These are phyloP conservation scores for Pythium guiyangense DNA, from an alignment of 352 stramenopile genomes.

Conservation along the genomic window DNA sequence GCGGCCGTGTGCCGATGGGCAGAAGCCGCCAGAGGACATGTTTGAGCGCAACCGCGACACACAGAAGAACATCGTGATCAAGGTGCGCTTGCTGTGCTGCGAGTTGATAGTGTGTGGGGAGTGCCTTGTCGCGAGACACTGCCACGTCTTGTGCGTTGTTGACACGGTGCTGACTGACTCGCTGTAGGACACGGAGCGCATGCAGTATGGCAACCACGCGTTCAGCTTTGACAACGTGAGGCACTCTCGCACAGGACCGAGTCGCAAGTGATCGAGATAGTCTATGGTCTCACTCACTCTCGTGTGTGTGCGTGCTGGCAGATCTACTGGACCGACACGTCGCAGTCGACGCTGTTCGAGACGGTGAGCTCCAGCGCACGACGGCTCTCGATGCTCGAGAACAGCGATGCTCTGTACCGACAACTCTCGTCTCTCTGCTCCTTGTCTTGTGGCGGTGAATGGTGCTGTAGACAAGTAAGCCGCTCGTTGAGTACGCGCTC, in stretches of 20 bases:
- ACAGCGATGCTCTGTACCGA: not conserved
- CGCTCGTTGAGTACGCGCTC: constrained; percentile 87
- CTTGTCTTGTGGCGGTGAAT: not conserved
- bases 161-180: not conserved
- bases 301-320: constrained; percentile 11
- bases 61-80: constrained; percentile 82
- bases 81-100: constrained; percentile 20
- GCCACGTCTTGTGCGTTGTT: not conserved
- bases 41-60: constrained; percentile 77
- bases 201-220: constrained; percentile 84
- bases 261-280: not conserved
- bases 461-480: constrained; percentile 59
- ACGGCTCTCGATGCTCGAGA: not conserved
- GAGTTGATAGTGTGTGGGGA: too few relatives aligned
- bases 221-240: constrained; percentile 82
- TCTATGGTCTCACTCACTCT: not conserved
- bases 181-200: constrained; percentile 66
- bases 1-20: constrained; percentile 69
- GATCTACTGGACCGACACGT: constrained; percentile 84
- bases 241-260: not conserved
- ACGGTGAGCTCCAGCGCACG: constrained; percentile 23
- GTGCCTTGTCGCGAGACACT: too few relatives aligned
- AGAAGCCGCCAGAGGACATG: constrained; percentile 70
- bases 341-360: constrained; percentile 66
- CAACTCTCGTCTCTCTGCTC: not conserved